These are phyloP conservation scores for Tarenaya hassleriana DNA, from an alignment of 345 rosid genomes.

Conservation along the genomic window DNA sequence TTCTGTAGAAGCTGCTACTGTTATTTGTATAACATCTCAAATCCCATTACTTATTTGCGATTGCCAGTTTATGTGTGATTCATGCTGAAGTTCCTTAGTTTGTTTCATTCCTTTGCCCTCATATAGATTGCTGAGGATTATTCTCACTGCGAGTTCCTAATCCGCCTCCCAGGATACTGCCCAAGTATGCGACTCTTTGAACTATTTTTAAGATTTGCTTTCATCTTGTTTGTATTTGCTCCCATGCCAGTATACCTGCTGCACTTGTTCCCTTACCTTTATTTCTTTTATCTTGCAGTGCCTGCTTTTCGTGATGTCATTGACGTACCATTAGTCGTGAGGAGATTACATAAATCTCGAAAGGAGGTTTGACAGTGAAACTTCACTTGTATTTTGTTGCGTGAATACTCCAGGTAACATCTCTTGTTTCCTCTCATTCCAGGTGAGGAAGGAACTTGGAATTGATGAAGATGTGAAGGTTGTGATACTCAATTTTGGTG, in stretches of 20 bases:
- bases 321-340: conserved; percentile 94
- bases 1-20: not conserved
- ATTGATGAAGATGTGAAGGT: conserved; percentile 79
- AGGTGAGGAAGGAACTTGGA: conserved; percentile 88
- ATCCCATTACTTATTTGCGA: conserved; percentile 5
- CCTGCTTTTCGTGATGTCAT: conserved; percentile 96
- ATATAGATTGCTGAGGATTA: conserved; percentile 96
- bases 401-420: conserved; percentile 12
- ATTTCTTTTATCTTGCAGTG: conserved; percentile 47
- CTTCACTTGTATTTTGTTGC: conserved; percentile 9
- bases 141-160: conserved; percentile 88
- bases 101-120: conserved; percentile 4
- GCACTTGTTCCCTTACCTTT: conserved; percentile 16
- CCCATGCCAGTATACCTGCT: conserved; percentile 1
- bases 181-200: conserved; percentile 61
- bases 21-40: too few species aligned
- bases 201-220: not conserved
- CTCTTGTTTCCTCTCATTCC: conserved; percentile 16
- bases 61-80: conserved; percentile 3
- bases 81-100: conserved; percentile 10
- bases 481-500: conserved; percentile 93
- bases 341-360: conserved; percentile 86
- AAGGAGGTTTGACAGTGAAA: conserved; percentile 59
- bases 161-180: conserved; percentile 98
- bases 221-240: not conserved